Evolutionary conservation across 805 yeast genomes (phyloP), one percentile per base, ranked within the genome.

Genomic region (Candida succiphila): DNA sequence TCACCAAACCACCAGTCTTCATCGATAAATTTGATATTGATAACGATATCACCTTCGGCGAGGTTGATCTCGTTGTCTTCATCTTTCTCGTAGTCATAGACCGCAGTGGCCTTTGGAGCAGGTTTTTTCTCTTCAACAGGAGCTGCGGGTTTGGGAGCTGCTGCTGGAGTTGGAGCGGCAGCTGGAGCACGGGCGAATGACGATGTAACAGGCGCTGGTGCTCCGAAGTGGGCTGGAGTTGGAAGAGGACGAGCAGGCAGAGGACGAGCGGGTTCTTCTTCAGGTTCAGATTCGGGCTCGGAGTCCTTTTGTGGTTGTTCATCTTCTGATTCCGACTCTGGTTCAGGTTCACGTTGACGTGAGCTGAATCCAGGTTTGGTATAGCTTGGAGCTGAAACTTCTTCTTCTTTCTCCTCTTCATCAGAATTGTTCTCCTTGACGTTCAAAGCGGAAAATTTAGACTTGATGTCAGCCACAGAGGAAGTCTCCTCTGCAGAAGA

Each of bases 61-160:
- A 83, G 71, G 1, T 66, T 66, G 33, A 83, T 72, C 52, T 83
- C 94, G 45, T 82, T 79, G 35, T 78, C 88, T 46, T 81, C 94
- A 39, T 74, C 85, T 47, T 75, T 73, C 43, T 65, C 78, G 43
- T 79, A 81, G 39, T 81, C 92, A 54, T 86, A 92, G 49, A 78
- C 80, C 5, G 92, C 97, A 39, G 73, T 53, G 2, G 96, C 98
- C 23, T 65, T 55, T 9, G 45, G 41, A 16, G 42, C 35, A 17
- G 43, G 27, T 28, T 42, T 38, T 18, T 21, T 13, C n/a, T n/a
- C n/a, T n/a, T n/a, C n/a, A n/a, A n/a, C n/a, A n/a, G n/a, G n/a
- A n/a, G n/a, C n/a, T 18, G 32, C 7, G 16, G 23, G 18, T 3
- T 35, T 8, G 13, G 31, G n/a, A 8, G 35, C 38, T 25, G 40